Evolutionary conservation across 2,329 filamentous ascomycete species (phyloP).

Genomic region (Epichloe bromicola): DNA sequence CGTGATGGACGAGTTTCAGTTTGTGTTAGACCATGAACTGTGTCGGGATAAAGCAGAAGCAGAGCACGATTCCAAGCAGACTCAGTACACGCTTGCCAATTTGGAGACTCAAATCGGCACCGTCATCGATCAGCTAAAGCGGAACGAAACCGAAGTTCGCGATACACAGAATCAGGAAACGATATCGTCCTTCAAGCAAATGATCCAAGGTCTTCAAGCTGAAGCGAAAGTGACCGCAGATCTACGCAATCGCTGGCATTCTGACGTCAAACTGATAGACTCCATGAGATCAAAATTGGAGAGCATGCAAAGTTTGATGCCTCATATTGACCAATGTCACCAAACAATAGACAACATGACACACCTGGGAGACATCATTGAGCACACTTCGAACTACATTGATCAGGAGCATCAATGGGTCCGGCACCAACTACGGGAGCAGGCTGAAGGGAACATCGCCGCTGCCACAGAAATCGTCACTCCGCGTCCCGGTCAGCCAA

Average conservation of each 20-base stretch:
- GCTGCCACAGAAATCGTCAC: background rate
- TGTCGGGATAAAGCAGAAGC: slow-evolving; percentile 10
- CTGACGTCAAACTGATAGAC: slow-evolving; percentile 17
- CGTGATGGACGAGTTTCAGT: slow-evolving; percentile 10
- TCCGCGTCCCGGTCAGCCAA: background rate
- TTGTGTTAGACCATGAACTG: slow-evolving; percentile 13
- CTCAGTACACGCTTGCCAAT: slow-evolving; percentile 5
- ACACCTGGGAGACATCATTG: slow-evolving; percentile 16
- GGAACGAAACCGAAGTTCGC: background rate
- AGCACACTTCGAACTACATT: slow-evolving; percentile 17
- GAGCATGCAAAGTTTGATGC: slow-evolving; percentile 11
- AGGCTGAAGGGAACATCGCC: background rate
- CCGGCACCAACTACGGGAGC: slow-evolving; percentile 10
- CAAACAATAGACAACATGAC: slow-evolving; percentile 14
- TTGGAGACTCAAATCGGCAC: slow-evolving; percentile 12
- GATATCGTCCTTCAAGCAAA: slow-evolving; percentile 7
- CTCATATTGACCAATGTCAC: slow-evolving; percentile 14
- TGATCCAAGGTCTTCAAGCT: slow-evolving; percentile 12
- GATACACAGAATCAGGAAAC: background rate
- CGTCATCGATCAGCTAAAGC: slow-evolving; percentile 9
- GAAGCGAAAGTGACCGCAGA: slow-evolving; percentile 9
- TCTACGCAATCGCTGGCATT: slow-evolving; percentile 15
- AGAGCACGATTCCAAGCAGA: slow-evolving; percentile 7
- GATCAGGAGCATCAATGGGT: slow-evolving; percentile 18
- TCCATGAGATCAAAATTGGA: slow-evolving; percentile 13